phyloP scores from a whole-genome alignment of 169 alveolate species.

The Perkinsus chesapeaki region DNA sequence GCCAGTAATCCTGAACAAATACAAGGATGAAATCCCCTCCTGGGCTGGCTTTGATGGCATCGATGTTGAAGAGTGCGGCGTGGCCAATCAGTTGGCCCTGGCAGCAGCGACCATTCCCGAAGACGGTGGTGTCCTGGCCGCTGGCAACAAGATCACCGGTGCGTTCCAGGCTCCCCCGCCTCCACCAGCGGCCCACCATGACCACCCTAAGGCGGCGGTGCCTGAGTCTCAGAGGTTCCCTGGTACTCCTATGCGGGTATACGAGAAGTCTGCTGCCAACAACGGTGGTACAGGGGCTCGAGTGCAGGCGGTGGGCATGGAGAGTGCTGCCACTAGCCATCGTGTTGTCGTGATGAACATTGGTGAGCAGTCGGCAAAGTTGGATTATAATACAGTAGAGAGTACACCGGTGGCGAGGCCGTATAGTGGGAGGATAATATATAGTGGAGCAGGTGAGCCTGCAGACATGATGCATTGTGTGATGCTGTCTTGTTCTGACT shows the following conservation, averaged over 20 bases:
- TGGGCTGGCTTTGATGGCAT: conserved; percentile 11
- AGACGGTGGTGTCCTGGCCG: background rate
- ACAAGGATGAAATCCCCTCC: conserved; percentile 4
- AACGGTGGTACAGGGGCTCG: background rate
- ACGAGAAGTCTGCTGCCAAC: background rate
- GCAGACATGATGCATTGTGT: background rate
- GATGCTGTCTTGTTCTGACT: too few relatives aligned
- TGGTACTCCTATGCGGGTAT: background rate
- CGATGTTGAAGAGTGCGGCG: background rate
- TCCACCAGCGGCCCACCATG: background rate
- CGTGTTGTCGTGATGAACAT: background rate
- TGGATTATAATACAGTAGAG: background rate
- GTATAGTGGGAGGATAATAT: background rate
- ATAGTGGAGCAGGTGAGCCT: background rate
- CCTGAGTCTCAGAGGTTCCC: background rate
- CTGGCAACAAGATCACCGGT: background rate
- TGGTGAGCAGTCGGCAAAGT: background rate
- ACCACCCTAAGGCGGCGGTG: background rate
- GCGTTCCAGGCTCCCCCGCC: background rate
- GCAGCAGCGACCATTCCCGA: background rate
- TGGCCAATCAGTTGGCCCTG: background rate
- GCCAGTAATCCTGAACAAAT: background rate
- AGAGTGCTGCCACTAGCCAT: background rate
- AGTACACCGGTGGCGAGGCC: background rate
- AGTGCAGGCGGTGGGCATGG: background rate